Percentiles rank a stretch among this genome's conserved stretches.
Evolutionary conservation across 768 basidiomycete genomes (phyloP).

Genomic region (Pleurotus eryngii): DNA sequence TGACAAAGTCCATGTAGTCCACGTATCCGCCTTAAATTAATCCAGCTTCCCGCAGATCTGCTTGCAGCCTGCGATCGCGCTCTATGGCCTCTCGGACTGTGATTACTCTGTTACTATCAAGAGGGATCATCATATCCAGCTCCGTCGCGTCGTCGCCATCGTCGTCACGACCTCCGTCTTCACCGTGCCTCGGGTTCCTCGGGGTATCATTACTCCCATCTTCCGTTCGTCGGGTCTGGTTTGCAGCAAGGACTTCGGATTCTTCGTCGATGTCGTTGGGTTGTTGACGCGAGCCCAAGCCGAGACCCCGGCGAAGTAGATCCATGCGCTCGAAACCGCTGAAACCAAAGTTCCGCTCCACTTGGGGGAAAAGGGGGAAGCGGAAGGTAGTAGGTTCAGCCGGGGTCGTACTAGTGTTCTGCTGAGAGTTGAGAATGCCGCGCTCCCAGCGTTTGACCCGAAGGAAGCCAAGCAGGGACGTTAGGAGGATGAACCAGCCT

Average conservation of each 20-base stretch:
- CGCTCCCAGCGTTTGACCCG: constrained; percentile 88
- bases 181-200: constrained; percentile 3
- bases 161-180: not conserved
- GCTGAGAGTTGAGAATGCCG: constrained; percentile 63
- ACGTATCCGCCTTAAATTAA: constrained; percentile 39
- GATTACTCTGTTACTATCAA: constrained; percentile 35
- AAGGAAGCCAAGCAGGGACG: constrained; percentile 88
- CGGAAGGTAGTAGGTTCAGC: constrained; percentile 12
- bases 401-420: constrained; percentile 21
- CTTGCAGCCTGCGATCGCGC: constrained; percentile 55
- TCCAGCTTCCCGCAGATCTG: constrained; percentile 61
- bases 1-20: not conserved
- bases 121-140: constrained; percentile 30
- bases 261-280: constrained; percentile 20
- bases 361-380: constrained; percentile 27
- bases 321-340: constrained; percentile 36
- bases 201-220: constrained; percentile 24
- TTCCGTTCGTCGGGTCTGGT: constrained; percentile 18
- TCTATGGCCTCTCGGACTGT: constrained; percentile 42
- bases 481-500: constrained; percentile 64
- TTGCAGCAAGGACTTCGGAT: constrained; percentile 24
- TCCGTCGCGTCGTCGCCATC: not conserved
- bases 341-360: constrained; percentile 39
- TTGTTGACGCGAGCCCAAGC: constrained; percentile 19
- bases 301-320: constrained; percentile 45